These are phyloP conservation scores for Psilocybe azurescens DNA, from an alignment of 768 basidiomycete species.

Conservation along the genomic window DNA sequence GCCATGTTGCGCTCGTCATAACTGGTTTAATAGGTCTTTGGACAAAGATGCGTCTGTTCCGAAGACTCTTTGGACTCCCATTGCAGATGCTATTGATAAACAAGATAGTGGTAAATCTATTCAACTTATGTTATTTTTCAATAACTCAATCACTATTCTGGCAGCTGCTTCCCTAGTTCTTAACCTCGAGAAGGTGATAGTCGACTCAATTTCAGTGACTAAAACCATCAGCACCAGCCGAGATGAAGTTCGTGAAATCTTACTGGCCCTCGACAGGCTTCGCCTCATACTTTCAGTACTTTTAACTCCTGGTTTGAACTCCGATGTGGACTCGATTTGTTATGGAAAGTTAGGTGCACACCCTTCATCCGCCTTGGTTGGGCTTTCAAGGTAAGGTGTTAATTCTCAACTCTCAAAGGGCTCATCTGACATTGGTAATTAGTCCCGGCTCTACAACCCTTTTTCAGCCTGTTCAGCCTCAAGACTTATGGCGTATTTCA, in stretches of 20 bases:
- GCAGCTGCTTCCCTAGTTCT: slow-evolving; percentile 56
- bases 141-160: not conserved
- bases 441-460: slow-evolving; percentile 48
- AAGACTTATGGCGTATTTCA: slow-evolving; percentile 76
- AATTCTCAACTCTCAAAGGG: not conserved
- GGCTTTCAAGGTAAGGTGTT: slow-evolving; percentile 53
- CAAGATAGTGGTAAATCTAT: slow-evolving; percentile 28
- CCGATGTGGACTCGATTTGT: slow-evolving; percentile 74
- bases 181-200: slow-evolving; percentile 56
- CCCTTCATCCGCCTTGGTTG: slow-evolving; percentile 43
- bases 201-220: slow-evolving; percentile 51
- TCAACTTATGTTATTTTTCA: not conserved
- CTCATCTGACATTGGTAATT: not conserved
- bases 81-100: slow-evolving; percentile 23
- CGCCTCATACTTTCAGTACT: slow-evolving; percentile 66
- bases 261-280: slow-evolving; percentile 57
- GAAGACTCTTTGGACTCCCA: slow-evolving; percentile 29
- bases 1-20: not conserved
- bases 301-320: slow-evolving; percentile 72
- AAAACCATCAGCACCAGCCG: slow-evolving; percentile 56
- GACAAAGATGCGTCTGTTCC: slow-evolving; percentile 24
- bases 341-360: slow-evolving; percentile 56
- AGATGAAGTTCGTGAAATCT: slow-evolving; percentile 44
- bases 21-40: slow-evolving; percentile 23
- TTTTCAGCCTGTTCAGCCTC: slow-evolving; percentile 40